Base-by-base conservation (phyloP, 768 basidiomycete genomes). In the Calocera viscosa region DNA sequence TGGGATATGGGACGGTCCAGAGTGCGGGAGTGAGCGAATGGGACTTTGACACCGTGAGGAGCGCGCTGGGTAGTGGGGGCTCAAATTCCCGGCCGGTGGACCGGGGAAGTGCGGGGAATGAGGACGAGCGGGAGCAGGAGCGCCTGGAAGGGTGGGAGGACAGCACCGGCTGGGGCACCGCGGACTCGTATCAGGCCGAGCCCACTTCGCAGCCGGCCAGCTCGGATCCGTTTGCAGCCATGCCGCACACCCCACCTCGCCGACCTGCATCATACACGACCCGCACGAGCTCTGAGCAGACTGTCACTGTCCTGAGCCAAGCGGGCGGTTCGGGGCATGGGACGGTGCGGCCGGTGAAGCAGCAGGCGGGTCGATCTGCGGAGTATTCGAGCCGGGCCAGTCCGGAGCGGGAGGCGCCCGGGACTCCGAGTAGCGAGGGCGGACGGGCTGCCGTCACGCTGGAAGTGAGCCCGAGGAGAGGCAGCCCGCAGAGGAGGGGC, bases 1-100 rank as follows among this genome's bases (percentile, higher is more conserved):
- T 5, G 8, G 43, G 19, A 19, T 5, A 14, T 14, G 35, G 35
- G 35, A 14, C 7, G 35, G 60, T 66, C 17, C 63, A 65, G 68
- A 84, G 82, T 49, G 91, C 93, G 1, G 82, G 95, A 77, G 84
- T 85, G 73, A 94, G 90, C 73, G 93, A 93, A 69, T 98, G 95
- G 96, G 91, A 90, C 74, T 98, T 98, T 74, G 94, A 94, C 72
- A 94, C 91, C 1, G 79, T 93, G 71, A 67, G 73, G 33, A 86
- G 81, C 68, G 79, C 83, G 10, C 81, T 85, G 32, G 84, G 86
- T 2, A 67, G 68, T 19, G 66, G 19, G 5, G 43, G 43, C 35
- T 65, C 64, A 67, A 32, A 16, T 2, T 17, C 26, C 8, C 24
- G 19, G 65, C 40, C 12, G 8, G 66, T 60, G n/a, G 16, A 12